These are phyloP conservation scores for Oenanthe javanica DNA, from an alignment of 140 eudicot species.

Conservation along the genomic window DNA sequence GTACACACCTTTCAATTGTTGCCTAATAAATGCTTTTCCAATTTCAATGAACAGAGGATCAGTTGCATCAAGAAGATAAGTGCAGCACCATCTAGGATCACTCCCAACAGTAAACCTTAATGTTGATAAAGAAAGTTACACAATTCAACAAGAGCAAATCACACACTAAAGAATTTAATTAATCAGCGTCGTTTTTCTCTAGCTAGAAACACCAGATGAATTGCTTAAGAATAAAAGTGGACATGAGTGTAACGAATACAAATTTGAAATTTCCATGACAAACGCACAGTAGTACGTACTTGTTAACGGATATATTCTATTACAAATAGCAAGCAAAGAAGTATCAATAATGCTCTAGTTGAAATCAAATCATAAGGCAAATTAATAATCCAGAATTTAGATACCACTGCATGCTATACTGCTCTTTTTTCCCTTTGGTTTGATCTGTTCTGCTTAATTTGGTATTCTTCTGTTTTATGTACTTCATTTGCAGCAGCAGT, in stretches of 20 bases:
- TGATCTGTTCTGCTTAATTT: not conserved
- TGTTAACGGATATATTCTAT: not conserved
- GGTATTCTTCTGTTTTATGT: not conserved
- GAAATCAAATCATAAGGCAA: not conserved
- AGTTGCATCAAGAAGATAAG: conserved; percentile 92
- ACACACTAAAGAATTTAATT: not conserved
- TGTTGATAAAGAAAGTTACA: conserved; percentile 11
- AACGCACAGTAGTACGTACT: not conserved
- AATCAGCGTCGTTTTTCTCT: not conserved
- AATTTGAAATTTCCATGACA: not conserved
- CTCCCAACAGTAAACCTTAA: conserved; percentile 81
- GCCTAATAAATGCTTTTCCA: conserved; percentile 66
- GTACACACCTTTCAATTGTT: conserved; percentile 63
- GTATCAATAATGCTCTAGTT: not conserved
- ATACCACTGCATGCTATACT: not conserved
- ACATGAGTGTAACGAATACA: not conserved
- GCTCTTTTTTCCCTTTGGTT: not conserved
- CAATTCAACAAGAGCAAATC: not conserved
- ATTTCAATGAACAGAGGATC: conserved; percentile 83
- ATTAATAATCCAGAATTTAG: not conserved
- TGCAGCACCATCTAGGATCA: conserved; percentile 94
- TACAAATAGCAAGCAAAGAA: not conserved
- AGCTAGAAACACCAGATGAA: not conserved
- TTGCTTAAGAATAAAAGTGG: not conserved
- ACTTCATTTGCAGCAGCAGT: not conserved